Base-by-base conservation (phyloP, 2,329 filamentous ascomycete genomes). In the Ascochyta rabiei region DNA sequence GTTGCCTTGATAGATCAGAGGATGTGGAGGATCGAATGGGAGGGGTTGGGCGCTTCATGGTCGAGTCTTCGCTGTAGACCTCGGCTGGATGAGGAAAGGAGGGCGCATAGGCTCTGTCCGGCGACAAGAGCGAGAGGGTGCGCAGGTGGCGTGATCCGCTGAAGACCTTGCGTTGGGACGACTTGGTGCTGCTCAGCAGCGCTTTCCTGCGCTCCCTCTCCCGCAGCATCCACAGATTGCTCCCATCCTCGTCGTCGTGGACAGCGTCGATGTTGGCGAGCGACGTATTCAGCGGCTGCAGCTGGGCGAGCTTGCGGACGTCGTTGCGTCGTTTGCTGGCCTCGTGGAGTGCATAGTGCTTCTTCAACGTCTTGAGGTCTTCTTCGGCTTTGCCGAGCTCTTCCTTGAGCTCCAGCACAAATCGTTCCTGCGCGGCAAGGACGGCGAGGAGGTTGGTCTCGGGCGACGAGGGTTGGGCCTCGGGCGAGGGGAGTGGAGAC, bases 341-440 rank as follows among this genome's bases (percentile, higher is more conserved):
- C 71, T 97, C 92, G 57, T 92, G 86, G 13, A 81, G 77, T 1
- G 90, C 85, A 88, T 91, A 98, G 74, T 92, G 89, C 67, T 85
- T 88, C 80, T 97, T 98, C 58, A 99, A 80, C 37, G 80, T 84
- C 41, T 81, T 80, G 35, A 99, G 80, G 41, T 96, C 89, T 12
- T 80, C 77, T 72, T 99, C 93, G 6, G 95, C 93, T 56, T 87
- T 88, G 21, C 81, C 79, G n/a, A 99, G 80, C 75, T 98, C 93
- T 74, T 99, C 95, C 56, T 88, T 89, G 47, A 99, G 80, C 76
- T 98, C 95, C 53, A 99, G 79, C 1, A 99, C 93, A 62, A 86
- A 87, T 53, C 95, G 84, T 78, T 99, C 95, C 77, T 98, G 93
- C 13, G 91, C 88, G 39, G 95, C 95, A 67, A 99, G 89, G 53